These are phyloP conservation scores for Penstemon barbatus DNA, from an alignment of 257 asterid genomes.

Conservation along the genomic window DNA sequence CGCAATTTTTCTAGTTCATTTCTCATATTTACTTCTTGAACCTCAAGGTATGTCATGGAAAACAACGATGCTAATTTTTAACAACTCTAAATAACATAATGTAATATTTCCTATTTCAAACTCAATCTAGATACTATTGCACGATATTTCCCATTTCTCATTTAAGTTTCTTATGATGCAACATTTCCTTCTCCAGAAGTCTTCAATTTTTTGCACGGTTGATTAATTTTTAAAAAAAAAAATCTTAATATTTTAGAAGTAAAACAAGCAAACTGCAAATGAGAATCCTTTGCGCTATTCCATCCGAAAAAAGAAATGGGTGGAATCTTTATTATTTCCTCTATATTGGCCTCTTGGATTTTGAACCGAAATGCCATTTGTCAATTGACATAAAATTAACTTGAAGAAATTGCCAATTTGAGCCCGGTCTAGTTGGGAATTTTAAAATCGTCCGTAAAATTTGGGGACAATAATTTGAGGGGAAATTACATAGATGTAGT, in stretches of 20 bases:
- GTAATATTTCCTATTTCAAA: neutral
- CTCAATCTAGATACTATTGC: neutral
- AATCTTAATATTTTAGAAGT: neutral
- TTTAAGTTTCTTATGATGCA: slow-evolving; percentile 2
- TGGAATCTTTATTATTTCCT: no score
- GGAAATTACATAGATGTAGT: no score
- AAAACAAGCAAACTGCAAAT: slow-evolving; percentile 13
- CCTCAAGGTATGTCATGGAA: slow-evolving; percentile 4
- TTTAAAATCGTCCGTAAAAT: no score
- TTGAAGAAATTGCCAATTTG: no score
- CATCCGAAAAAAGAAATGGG: no score
- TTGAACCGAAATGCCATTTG: no score
- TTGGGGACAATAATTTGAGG: no score
- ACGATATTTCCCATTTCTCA: neutral
- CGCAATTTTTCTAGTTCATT: slow-evolving; percentile 1
- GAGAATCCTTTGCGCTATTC: neutral
- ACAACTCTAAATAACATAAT: neutral
- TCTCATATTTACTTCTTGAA: slow-evolving; percentile 8
- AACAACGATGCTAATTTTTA: neutral
- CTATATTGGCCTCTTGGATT: no score
- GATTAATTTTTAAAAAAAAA: neutral
- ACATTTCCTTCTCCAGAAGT: neutral
- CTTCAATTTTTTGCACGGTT: neutral
- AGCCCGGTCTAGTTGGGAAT: no score
- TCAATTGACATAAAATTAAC: no score